Evolutionary conservation across 176 grass and related monocot species (phyloP).

Genomic region (Pharus latifolius): DNA sequence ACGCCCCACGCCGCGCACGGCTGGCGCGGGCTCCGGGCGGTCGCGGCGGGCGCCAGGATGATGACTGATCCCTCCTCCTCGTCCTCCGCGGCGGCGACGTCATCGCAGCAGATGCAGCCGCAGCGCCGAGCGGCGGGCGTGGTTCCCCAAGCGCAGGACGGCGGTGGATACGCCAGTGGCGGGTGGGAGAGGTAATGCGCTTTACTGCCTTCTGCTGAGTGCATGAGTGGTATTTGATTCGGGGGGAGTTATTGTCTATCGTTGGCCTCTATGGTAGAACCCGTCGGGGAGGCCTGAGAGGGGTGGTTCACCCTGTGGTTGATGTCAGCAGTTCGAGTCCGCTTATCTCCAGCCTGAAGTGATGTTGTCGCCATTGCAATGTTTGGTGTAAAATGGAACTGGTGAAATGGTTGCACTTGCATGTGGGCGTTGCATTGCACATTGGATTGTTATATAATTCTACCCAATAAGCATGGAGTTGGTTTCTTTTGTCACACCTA

Average conservation of each 20-base stretch:
- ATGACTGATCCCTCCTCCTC: constrained; percentile 38
- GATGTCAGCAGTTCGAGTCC: too few relatives aligned
- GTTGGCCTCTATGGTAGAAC: too few relatives aligned
- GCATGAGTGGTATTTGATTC: too few relatives aligned
- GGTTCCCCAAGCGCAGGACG: constrained; percentile 23
- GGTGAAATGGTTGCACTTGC: background rate
- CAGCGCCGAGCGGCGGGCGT: constrained; percentile 20
- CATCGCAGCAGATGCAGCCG: constrained; percentile 23
- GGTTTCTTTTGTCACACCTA: too few relatives aligned
- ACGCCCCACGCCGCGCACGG: constrained; percentile 21
- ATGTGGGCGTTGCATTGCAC: background rate
- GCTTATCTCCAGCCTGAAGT: background rate
- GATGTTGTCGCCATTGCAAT: background rate
- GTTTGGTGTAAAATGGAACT: background rate
- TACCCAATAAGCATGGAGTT: background rate
- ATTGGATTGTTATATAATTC: background rate
- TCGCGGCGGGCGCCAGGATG: constrained; percentile 45
- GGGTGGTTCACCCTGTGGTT: too few relatives aligned
- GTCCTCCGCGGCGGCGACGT: background rate
- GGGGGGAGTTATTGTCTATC: too few relatives aligned
- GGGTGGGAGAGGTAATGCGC: constrained; percentile 48
- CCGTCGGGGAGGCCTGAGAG: too few relatives aligned
- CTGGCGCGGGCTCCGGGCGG: constrained; percentile 39
- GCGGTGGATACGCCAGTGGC: constrained; percentile 33
- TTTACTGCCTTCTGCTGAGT: too few relatives aligned